Evolutionary conservation across 2,329 filamentous ascomycete species (phyloP), one percentile per base, ranked within the genome.

Genomic region (Cadophora malorum): DNA sequence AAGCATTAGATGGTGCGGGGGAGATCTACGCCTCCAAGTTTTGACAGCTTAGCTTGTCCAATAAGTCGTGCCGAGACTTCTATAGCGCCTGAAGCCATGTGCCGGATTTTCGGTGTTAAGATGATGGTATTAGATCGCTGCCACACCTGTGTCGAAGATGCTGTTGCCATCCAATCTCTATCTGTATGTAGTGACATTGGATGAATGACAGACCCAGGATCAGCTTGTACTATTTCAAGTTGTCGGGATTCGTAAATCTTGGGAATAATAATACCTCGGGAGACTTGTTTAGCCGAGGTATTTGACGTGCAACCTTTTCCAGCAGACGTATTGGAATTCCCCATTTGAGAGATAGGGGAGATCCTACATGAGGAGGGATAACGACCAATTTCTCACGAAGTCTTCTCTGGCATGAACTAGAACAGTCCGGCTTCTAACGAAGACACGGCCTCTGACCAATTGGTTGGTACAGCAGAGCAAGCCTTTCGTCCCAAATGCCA

Each of bases 1-100:
- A 62, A 67, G 45, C 41, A 60, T 23, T 45, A 31, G 41, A 35
- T 64, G 60, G 31, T 59, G 60, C 52, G 65, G 60, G 56, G 61
- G 64, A 60, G 38, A 60, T 35, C 52, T 16, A 21, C 33, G 50
- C 16, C 31, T 58, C 63, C 52, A 59, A 21, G 33, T 49, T 41
- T 58, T 49, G 25, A 33, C 63, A 58, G 63, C 52, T 38, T 47
- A 19, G 14, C 5, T 23, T 33, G 16, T 19, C 35, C 25, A 31
- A 58, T 45, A 21, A 47, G 19, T 41, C 38, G 12, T 28, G 23
- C 16, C 25, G 25, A 31, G 25, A 58, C 41, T 41, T 45, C 53
- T 28, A 33, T 45, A 19, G 64, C 38, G 21, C 14, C 33, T 8
- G 23, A 45, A 55, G 64, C 25, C 25, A 50, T 31, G 14, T 31